Base-by-base conservation (phyloP, 768 basidiomycete genomes). In the Pleurotus ostreatus region DNA sequence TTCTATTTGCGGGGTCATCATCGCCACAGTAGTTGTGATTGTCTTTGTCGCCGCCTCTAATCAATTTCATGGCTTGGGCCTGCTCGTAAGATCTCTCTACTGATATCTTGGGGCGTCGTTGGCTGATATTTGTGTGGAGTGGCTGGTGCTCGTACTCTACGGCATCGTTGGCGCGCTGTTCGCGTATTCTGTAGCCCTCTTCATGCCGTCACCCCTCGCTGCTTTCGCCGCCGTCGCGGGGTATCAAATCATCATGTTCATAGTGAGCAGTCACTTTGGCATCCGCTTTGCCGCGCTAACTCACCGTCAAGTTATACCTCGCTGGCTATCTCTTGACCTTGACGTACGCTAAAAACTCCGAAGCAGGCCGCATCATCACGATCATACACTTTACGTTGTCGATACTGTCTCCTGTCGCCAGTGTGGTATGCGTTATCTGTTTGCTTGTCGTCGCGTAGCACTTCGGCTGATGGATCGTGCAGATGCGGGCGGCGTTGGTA, bases 191-290 rank as follows among this genome's bases (percentile, higher is more conserved):
- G 73, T 80, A 12, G 83, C 88, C 4, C 67, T 89, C 13, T 64
- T 84, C 54, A 79, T 81, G 55, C 65, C 80, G 1, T 87, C 88
- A 0, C 84, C 88, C 9, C 72, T 92, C 22, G 84, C 86, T 2
- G 84, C 88, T 2, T 92, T 91, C 60, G 88, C 90, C 0, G 71
- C 78, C 4, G 79, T 84, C 12, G 89, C 89, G 4, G 88, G 82
- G 13, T 88, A 86, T 63, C 87, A 91, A 60, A 77, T 89, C 41
- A 68, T 91, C 54, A 80, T 89, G 68, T 90, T 83, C 64, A 62
- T 87, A 41, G 86, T 90, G 86, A 78, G 9, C 46, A 18, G 11
- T 18, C 25, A 25, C 45, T 47, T 44, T 4, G 8, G 12, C 15
- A 8, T 12, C 49, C 4, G 23, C 40, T 11, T 55, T n/a, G 15